Evolutionary conservation across 768 basidiomycete genomes (phyloP).

Genomic region (Lactarius psammicola): DNA sequence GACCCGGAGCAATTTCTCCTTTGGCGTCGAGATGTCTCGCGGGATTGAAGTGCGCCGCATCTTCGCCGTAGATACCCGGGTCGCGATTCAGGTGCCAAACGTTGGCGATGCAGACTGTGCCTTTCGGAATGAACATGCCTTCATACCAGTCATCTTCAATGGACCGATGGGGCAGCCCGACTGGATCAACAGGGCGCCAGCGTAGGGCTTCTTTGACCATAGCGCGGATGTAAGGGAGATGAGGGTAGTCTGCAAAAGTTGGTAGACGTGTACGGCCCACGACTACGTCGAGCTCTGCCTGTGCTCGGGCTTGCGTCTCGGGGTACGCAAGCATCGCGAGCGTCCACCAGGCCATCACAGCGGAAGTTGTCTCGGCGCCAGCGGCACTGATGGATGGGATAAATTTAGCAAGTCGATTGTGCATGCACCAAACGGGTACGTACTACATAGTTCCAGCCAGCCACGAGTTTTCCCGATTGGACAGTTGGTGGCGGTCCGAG

Average conservation of each 20-base stretch:
- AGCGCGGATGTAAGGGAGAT: constrained; percentile 27
- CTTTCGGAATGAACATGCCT: constrained; percentile 29
- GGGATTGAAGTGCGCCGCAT: constrained; percentile 26
- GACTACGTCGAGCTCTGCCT: constrained; percentile 27
- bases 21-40: constrained; percentile 25
- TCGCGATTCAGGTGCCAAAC: constrained; percentile 28
- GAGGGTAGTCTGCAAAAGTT: constrained; percentile 23
- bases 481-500: constrained; percentile 15
- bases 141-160: constrained; percentile 30
- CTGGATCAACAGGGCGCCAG: constrained; percentile 27
- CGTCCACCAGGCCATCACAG: constrained; percentile 28
- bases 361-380: constrained; percentile 26
- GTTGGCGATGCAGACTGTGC: constrained; percentile 26
- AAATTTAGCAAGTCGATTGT: not conserved
- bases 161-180: constrained; percentile 27
- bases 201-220: constrained; percentile 28
- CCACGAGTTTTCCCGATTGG: constrained; percentile 27
- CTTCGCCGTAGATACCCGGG: constrained; percentile 27
- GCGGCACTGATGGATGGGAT: constrained; percentile 19
- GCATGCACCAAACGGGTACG: constrained; percentile 4
- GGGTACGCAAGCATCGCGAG: constrained; percentile 28
- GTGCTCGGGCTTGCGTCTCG: constrained; percentile 23
- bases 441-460: constrained; percentile 31
- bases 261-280: constrained; percentile 27
- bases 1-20: constrained; percentile 19